Conservation (phyloP, 495 filamentous ascomycete genomes). For the Penicillium ochrochloron region DNA sequence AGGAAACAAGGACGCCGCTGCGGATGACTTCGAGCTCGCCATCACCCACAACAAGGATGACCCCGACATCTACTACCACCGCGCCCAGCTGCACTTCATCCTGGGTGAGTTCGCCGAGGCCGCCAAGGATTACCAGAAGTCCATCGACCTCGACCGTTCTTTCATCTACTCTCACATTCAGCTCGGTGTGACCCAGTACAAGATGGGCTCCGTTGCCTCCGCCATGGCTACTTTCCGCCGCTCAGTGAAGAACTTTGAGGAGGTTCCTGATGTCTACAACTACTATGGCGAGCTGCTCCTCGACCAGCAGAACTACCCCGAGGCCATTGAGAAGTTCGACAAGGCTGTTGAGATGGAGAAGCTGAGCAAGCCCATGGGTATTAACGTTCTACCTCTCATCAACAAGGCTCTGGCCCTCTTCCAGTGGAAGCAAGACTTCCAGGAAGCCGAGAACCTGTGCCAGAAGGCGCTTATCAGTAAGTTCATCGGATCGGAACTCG, state of each 20-base stretch:
- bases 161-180: slow-evolving; percentile 99
- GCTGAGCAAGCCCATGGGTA: slow-evolving; percentile 85
- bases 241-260: slow-evolving; percentile 97
- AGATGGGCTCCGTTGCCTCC: slow-evolving; percentile 97
- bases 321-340: slow-evolving; percentile 99
- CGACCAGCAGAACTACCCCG: slow-evolving; percentile 92
- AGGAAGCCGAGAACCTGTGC: slow-evolving; percentile 93
- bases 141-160: slow-evolving; percentile 90
- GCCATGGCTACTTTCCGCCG: slow-evolving; percentile 98
- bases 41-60: slow-evolving; percentile 85
- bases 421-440: slow-evolving; percentile 97
- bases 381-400: slow-evolving; percentile 97
- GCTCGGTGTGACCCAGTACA: slow-evolving; percentile 98
- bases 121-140: slow-evolving; percentile 98
- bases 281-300: slow-evolving; percentile 99
- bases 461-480: slow-evolving; percentile 96
- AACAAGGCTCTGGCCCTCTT: slow-evolving; percentile 98
- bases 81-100: slow-evolving; percentile 98
- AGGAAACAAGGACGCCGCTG: slow-evolving; percentile 87
- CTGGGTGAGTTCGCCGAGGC: slow-evolving; percentile 89
- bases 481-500: slow-evolving; percentile 33
- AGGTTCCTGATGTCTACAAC: slow-evolving; percentile 97
- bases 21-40: slow-evolving; percentile 85
- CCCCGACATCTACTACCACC: slow-evolving; percentile 99
- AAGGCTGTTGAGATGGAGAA: slow-evolving; percentile 98